Conservation (phyloP, 352 stramenopile genomes). For the Pythium phragmitis region DNA sequence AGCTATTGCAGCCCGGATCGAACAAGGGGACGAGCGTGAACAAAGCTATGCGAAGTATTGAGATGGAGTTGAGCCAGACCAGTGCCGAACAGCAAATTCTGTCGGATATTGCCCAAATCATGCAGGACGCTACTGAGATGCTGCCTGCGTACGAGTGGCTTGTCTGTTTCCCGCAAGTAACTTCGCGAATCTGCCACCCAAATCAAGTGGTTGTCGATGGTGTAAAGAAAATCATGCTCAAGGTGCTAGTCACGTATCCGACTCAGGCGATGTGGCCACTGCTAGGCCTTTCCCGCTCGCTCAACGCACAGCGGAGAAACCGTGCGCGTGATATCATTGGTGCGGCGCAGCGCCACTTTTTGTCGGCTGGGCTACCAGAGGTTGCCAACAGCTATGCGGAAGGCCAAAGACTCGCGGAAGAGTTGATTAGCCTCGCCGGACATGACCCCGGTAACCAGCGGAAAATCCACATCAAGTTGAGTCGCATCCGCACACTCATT, state of each 20-base stretch:
- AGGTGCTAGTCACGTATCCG: conserved; percentile 93
- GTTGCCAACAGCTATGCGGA: conserved; percentile 84
- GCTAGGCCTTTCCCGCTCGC: conserved; percentile 92
- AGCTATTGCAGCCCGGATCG: conserved; percentile 52
- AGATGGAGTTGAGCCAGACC: conserved; percentile 52
- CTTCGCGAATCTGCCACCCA: conserved; percentile 92
- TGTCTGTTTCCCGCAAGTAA: conserved; percentile 97
- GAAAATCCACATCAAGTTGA: conserved; percentile 82
- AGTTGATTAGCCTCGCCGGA: conserved; percentile 93
- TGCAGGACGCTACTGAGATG: conserved; percentile 52
- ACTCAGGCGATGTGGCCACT: conserved; percentile 97
- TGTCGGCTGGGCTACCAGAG: conserved; percentile 59
- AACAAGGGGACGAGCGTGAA: conserved; percentile 44
- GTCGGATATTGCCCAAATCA: conserved; percentile 57
- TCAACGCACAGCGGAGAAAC: conserved; percentile 71
- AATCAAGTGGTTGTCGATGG: conserved; percentile 82
- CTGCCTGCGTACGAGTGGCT: conserved; percentile 95
- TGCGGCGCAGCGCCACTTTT: conserved; percentile 60
- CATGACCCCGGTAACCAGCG: conserved; percentile 78
- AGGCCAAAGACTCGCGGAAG: conserved; percentile 89
- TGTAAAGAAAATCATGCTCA: conserved; percentile 93
- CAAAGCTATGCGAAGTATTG: conserved; percentile 63
- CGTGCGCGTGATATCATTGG: conserved; percentile 66
- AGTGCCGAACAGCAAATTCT: conserved; percentile 64
- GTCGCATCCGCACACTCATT: conserved; percentile 65